A percentile compares a stretch with the other conserved stretches of the same genome.
These are phyloP conservation scores for Kickxella alabastrina DNA, from an alignment of 192 early-diverging fungal genomes.

Conservation along the genomic window DNA sequence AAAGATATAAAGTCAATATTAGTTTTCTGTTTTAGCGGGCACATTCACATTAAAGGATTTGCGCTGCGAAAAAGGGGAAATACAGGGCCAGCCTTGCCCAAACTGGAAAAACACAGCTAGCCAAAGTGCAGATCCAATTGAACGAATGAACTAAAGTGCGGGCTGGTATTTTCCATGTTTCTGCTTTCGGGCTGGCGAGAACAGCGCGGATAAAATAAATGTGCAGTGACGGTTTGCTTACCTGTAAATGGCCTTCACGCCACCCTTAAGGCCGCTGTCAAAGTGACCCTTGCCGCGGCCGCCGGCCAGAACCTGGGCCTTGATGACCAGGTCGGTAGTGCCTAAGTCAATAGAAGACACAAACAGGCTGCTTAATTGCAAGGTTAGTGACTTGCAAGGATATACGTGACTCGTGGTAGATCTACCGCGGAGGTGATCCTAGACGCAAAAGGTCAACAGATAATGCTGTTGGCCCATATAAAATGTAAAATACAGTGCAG, in stretches of 20 bases:
- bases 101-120: not conserved
- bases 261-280: conserved; percentile 93
- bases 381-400: too few species aligned
- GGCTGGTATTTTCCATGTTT: too few species aligned
- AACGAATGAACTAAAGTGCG: not conserved
- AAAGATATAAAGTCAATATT: not conserved
- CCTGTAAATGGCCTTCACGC: conserved; percentile 90
- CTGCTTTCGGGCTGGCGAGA: too few species aligned
- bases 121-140: not conserved
- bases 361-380: too few species aligned
- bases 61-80: not conserved
- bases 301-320: conserved; percentile 92
- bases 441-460: too few species aligned
- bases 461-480: too few species aligned
- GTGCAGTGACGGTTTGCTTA: too few species aligned
- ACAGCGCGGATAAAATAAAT: too few species aligned
- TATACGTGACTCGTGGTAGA: too few species aligned
- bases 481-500: too few species aligned
- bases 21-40: too few species aligned
- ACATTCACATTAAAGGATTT: too few species aligned
- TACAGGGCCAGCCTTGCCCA: not conserved
- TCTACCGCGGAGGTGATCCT: not conserved
- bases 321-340: conserved; percentile 71
- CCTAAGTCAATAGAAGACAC: conserved; percentile 23
- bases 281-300: conserved; percentile 98